Evolutionary conservation across 1,139 yeast genomes (phyloP).

Genomic region (Hansenula lynferdii): DNA sequence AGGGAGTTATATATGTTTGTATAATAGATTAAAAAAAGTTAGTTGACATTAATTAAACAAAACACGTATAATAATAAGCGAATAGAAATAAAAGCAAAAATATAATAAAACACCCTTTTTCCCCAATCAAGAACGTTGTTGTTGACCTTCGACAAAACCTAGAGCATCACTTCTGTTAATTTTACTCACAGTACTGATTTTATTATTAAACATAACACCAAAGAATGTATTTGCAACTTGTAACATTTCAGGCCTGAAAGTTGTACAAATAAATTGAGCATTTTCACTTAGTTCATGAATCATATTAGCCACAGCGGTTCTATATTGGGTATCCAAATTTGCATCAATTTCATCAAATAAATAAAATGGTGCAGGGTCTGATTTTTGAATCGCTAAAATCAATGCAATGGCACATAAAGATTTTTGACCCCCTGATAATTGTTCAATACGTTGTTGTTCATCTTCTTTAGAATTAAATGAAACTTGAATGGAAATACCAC

Average conservation of each 20-base stretch:
- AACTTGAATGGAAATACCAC: constrained; percentile 83
- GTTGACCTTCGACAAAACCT: constrained; percentile 70
- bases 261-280: constrained; percentile 94
- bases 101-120: too few relatives aligned
- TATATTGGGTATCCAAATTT: constrained; percentile 86
- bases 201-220: constrained; percentile 82
- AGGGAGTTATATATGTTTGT: background rate
- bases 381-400: constrained; percentile 87
- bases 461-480: constrained; percentile 85
- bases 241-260: constrained; percentile 91
- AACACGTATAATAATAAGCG: background rate
- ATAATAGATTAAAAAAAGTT: background rate
- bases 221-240: constrained; percentile 82
- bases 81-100: background rate
- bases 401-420: constrained; percentile 92
- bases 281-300: constrained; percentile 56
- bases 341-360: constrained; percentile 96
- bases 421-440: constrained; percentile 94
- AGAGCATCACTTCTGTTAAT: constrained; percentile 72
- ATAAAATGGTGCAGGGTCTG: constrained; percentile 97
- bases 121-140: constrained; percentile 14
- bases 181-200: constrained; percentile 74
- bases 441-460: constrained; percentile 87
- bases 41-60: background rate
- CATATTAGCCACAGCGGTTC: constrained; percentile 81